Evolutionary conservation across 805 yeast species (phyloP), one percentile per base, ranked within the genome.

Genomic region (Cyberlindnera saturnus): DNA sequence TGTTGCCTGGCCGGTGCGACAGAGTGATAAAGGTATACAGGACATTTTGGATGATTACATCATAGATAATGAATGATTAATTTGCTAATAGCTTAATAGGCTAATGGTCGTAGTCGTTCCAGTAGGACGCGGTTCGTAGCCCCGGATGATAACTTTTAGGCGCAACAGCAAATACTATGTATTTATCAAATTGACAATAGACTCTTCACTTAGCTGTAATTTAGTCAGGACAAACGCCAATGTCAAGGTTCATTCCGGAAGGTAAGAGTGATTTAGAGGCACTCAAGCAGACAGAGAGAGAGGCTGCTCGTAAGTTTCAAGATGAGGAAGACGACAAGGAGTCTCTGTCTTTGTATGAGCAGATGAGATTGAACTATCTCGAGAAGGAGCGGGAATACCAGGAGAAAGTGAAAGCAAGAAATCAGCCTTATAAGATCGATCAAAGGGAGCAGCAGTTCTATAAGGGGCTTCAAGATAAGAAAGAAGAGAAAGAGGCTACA

Each of bases 41-140:
- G 63, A 63, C 10, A 60, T 76, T 0, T 45, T 81, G 13, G 62
- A 74, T 34, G 81, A 80, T 56, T 81, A 60, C 48, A 64, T 69
- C 5, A 58, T 80, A 28, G 62, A 63, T 2, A 46, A 45, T 5
- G 76, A 71, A 40, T 70, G 62, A 23, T 4, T 3, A 23, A 23
- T 23, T 6, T 2, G 9, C 28, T 2, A 23, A 23, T 23, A 23
- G 28, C 4, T 6, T 23, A 23, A 23, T 23, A 23, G 28, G 5
- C 8, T 19, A 19, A 19, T 23, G 9, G 28, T 9, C 11, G 9
- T 23, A 10, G 23, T 6, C 2, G 23, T 20, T 20, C 23, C 28
- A 23, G 9, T 9, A 4, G 10, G 13, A 23, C 11, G 28, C 4
- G 11, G 28, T 23, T 23, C 28, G 28, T 23, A 23, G 28, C 28